Base-by-base conservation (phyloP, 1,284 basidiomycete species). In the Golubevia pallescens region DNA sequence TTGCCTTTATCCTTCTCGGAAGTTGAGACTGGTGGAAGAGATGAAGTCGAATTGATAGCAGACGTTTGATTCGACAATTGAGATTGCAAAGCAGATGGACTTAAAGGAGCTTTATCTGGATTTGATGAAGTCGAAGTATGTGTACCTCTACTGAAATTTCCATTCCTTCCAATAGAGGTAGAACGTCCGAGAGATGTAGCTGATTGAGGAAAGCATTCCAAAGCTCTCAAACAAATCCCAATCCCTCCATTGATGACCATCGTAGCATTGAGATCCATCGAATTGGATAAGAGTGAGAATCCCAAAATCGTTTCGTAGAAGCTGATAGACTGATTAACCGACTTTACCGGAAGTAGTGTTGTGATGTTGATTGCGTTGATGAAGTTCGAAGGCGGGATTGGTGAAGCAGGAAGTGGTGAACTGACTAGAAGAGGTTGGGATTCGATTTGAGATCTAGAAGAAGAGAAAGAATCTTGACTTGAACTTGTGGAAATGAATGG, bases 281-380 rank as follows among this genome's bases (percentile, higher is more conserved):
- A 48, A 16, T 71, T 62, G 42, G 72, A 68, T 23, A 66, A 28
- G 59, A 67, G 66, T 20, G 62, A 52, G 55, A 71, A 65, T 16
- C 67, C 72, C 20, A 71, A 57, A 3, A 74, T 63, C 21, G 63
- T 63, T 21, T 61, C 28, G 58, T 74, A 74, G 63, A 74, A 74
- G 24, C 58, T 58, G 20, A 69, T 58, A 8, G 72, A 61, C 23
- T 52, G 19, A 8, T 60, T 63, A 1, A 74, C 66, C 19, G 67
- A 38, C 55, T 60, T 67, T 59, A 69, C 69, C 0, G 72, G 65
- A 2, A 74, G 63, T 57, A 74, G 56, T 2, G 69, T 63, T 63
- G 68, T 63, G 32, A 60, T 48, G 42, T 48, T 48, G 42, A 48
- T 16, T 48, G 42, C 13, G 42, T 48, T 48, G 10, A 48, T 13